Conservation (phyloP, 2,329 filamentous ascomycete species). For the Teratosphaeria pseudoeucalypti region DNA sequence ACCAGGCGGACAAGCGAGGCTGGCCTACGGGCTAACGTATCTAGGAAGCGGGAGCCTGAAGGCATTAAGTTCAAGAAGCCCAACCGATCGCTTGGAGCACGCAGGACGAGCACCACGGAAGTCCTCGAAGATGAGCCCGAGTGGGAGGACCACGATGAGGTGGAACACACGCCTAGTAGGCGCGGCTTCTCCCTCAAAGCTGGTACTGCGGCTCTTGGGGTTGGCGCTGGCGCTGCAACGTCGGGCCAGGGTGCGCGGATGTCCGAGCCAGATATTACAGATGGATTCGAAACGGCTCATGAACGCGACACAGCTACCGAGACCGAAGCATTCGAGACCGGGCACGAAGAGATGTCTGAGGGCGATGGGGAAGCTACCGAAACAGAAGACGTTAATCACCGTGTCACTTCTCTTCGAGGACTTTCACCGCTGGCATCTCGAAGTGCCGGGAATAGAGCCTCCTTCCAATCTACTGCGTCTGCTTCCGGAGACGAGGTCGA, state of each 20-base stretch:
- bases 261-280: constrained; percentile 44
- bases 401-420: not conserved
- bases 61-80: constrained; percentile 67
- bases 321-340: constrained; percentile 91
- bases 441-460: constrained; percentile 3
- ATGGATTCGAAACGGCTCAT: constrained; percentile 63
- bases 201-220: constrained; percentile 24
- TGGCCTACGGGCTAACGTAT: constrained; percentile 33
- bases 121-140: constrained; percentile 70
- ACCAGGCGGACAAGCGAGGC: constrained; percentile 38
- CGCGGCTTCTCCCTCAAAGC: constrained; percentile 22
- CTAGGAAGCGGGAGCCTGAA: constrained; percentile 49
- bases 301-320: constrained; percentile 60
- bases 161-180: constrained; percentile 47
- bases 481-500: constrained; percentile 66
- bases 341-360: constrained; percentile 63
- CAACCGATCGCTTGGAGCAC: constrained; percentile 62
- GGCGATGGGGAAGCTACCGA: constrained; percentile 76
- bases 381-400: constrained; percentile 52
- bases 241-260: constrained; percentile 40
- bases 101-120: constrained; percentile 65
- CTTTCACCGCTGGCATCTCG: constrained; percentile 16
- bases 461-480: constrained; percentile 30
- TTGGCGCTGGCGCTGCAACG: constrained; percentile 32
- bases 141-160: constrained; percentile 77